Evolutionary conservation across 1,284 basidiomycete species (phyloP).

Genomic region (Leccinum subrobustum): DNA sequence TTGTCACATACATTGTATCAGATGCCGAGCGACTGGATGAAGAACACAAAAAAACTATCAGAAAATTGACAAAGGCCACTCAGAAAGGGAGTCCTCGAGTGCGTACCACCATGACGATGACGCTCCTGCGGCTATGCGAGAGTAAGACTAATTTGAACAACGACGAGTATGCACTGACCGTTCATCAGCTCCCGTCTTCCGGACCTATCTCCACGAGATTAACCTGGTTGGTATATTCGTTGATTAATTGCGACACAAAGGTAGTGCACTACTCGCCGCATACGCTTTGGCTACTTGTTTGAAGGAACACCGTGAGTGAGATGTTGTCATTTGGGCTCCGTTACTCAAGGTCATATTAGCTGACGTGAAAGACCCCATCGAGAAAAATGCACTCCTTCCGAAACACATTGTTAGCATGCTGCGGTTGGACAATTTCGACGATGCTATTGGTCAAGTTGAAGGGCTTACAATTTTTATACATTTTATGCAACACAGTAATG

Average conservation of each 20-base stretch:
- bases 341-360: conserved; percentile 4
- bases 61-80: too few relatives aligned
- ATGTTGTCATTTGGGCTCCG: not conserved
- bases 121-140: too few relatives aligned
- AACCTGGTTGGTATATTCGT: conserved; percentile 7
- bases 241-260: conserved; percentile 10
- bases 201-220: conserved; percentile 2
- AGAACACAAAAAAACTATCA: too few relatives aligned
- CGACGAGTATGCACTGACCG: too few relatives aligned
- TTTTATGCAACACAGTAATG: conserved; percentile 17
- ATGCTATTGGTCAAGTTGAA: conserved; percentile 13
- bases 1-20: too few relatives aligned
- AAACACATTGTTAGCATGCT: conserved; percentile 17
- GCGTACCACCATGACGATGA: too few relatives aligned
- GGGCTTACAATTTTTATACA: conserved; percentile 13
- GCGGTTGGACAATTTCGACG: conserved; percentile 14
- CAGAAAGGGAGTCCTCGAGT: too few relatives aligned
- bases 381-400: not conserved
- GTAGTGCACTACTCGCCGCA: conserved; percentile 13
- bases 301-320: conserved; percentile 14
- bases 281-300: conserved; percentile 17
- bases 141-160: too few relatives aligned
- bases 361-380: conserved; percentile 14
- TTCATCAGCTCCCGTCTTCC: too few relatives aligned
- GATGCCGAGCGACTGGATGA: too few relatives aligned